phyloP scores from a whole-genome alignment of 2,329 filamentous ascomycete species.

The Teratosphaeria zuluensis region DNA sequence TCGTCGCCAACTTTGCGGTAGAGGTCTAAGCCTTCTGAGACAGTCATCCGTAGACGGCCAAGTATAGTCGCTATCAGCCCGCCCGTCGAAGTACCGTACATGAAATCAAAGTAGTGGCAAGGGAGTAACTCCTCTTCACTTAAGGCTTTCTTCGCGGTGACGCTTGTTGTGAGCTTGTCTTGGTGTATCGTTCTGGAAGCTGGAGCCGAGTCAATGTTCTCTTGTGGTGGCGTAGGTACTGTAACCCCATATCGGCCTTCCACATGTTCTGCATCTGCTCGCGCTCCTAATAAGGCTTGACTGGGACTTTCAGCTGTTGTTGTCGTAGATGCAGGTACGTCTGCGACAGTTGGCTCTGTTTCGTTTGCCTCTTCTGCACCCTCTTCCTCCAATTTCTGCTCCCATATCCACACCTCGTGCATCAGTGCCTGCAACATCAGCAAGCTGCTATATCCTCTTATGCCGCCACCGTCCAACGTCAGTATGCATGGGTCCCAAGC shows the following conservation, averaged over 20 bases:
- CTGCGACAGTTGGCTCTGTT: neutral
- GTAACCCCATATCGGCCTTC: slow-evolving; percentile 10
- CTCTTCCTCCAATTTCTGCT: slow-evolving; percentile 32
- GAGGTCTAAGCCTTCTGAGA: slow-evolving; percentile 38
- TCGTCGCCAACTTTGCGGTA: slow-evolving; percentile 39
- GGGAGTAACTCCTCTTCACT: slow-evolving; percentile 37
- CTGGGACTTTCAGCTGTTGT: neutral
- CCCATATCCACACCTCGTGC: slow-evolving; percentile 38
- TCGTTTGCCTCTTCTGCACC: slow-evolving; percentile 16
- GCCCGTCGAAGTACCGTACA: slow-evolving; percentile 45
- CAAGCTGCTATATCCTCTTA: slow-evolving; percentile 42
- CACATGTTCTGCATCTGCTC: slow-evolving; percentile 5
- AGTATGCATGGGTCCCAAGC: slow-evolving; percentile 41
- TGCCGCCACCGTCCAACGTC: slow-evolving; percentile 41
- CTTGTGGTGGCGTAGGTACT: neutral
- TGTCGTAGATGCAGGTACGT: neutral
- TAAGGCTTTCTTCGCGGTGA: slow-evolving; percentile 19
- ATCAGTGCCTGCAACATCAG: slow-evolving; percentile 40
- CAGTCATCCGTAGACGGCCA: slow-evolving; percentile 40
- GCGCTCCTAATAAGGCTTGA: neutral
- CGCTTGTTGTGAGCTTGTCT: slow-evolving; percentile 13
- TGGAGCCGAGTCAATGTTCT: slow-evolving; percentile 4
- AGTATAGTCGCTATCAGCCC: slow-evolving; percentile 43
- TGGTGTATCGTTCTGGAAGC: slow-evolving; percentile 5
- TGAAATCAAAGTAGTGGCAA: slow-evolving; percentile 46